A percentile compares a stretch with the other conserved stretches of the same genome.
phyloP scores from a whole-genome alignment of 208 protist genomes.

The Porcisia deanei region DNA sequence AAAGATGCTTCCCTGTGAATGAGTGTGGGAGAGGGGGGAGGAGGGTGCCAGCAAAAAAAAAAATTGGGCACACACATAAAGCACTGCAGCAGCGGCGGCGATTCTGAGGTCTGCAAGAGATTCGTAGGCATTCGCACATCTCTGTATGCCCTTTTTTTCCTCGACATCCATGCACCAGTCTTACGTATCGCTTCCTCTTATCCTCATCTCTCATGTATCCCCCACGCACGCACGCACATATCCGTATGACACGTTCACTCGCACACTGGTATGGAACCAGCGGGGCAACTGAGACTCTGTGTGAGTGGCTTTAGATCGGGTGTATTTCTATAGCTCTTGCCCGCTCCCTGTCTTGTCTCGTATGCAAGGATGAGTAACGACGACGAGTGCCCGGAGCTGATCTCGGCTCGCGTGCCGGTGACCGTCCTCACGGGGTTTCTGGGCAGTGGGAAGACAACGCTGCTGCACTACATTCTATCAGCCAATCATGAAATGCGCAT shows the following conservation, averaged over 20 bases:
- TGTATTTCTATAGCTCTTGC: not conserved
- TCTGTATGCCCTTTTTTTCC: not conserved
- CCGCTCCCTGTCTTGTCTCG: not conserved
- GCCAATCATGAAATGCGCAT: conserved; percentile 88
- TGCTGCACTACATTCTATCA: conserved; percentile 93
- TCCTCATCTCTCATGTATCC: not conserved
- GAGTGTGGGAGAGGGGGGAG: too few relatives aligned
- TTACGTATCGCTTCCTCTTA: not conserved
- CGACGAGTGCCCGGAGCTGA: conserved; percentile 84
- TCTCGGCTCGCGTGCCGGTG: conserved; percentile 81
- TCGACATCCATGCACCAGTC: not conserved
- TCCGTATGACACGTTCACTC: not conserved
- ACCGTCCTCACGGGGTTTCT: conserved; percentile 95
- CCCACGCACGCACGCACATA: not conserved
- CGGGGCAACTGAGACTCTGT: not conserved
- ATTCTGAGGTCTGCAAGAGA: too few relatives aligned
- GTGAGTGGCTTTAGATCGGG: not conserved
- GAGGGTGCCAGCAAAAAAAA: too few relatives aligned
- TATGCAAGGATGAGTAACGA: conserved; percentile 43
- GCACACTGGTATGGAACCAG: not conserved
- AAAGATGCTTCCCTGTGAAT: too few relatives aligned
- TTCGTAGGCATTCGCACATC: not conserved
- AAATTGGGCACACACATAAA: too few relatives aligned
- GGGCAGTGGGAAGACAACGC: conserved; percentile 94
- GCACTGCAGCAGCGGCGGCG: too few relatives aligned